Conservation (phyloP, 805 yeast genomes). For the Saturnispora halmiae region DNA sequence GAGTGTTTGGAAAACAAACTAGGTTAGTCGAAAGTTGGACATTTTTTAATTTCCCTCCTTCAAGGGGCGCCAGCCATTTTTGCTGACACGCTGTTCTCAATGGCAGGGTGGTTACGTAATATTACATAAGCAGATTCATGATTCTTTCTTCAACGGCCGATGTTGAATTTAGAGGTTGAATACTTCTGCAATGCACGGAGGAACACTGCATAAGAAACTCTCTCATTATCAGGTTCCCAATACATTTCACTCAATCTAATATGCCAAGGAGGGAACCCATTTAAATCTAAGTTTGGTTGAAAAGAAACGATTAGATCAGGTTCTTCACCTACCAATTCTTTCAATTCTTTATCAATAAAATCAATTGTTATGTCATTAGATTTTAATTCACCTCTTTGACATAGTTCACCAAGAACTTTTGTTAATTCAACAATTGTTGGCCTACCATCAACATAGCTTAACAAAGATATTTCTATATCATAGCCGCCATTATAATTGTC, state of each 20-base stretch:
- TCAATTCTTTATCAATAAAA: slow-evolving; percentile 63
- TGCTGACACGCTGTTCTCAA: background rate
- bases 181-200: slow-evolving; percentile 67
- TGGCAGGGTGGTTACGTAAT: background rate
- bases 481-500: slow-evolving; percentile 27
- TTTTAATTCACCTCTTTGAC: slow-evolving; percentile 49
- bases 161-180: slow-evolving; percentile 75
- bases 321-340: slow-evolving; percentile 76
- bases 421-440: slow-evolving; percentile 84
- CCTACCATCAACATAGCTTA: slow-evolving; percentile 77
- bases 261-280: slow-evolving; percentile 98
- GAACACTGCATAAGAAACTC: slow-evolving; percentile 75
- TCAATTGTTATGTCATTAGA: slow-evolving; percentile 64
- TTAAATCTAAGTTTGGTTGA: slow-evolving; percentile 80
- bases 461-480: slow-evolving; percentile 55
- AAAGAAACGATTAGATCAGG: slow-evolving; percentile 83
- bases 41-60: slow-evolving; percentile 5
- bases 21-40: slow-evolving; percentile 4
- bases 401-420: slow-evolving; percentile 72
- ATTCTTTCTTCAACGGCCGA: slow-evolving; percentile 51
- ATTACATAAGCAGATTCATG: background rate
- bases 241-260: slow-evolving; percentile 81
- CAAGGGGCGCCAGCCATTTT: slow-evolving; percentile 5
- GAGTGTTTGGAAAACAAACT: background rate
- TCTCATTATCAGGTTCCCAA: slow-evolving; percentile 81